Base-by-base conservation (phyloP, 495 filamentous ascomycete genomes). In the Usnea hakonensis region DNA sequence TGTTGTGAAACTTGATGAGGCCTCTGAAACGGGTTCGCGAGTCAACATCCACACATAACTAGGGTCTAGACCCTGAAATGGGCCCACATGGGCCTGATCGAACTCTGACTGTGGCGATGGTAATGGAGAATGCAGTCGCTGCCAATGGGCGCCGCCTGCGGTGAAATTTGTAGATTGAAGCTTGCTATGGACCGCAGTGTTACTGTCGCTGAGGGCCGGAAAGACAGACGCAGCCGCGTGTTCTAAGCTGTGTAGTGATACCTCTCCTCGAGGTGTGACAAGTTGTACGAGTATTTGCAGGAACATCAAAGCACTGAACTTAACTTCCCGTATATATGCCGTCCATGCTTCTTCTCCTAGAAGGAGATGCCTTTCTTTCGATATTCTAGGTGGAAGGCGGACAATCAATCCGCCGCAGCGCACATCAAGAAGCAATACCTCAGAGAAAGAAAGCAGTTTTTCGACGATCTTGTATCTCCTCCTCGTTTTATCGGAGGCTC, bases 111-210 rank as follows among this genome's bases (percentile, higher is more conserved):
- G 19, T 21, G 63, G 63, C 17, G 57, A 58, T 17, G 44, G 36
- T 23, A 65, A 53, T 9, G 67, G 28, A 13, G 28, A 46, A 5
- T 30, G 11, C 0, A 85, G 64, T 13, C 82, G 83, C 23, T 77
- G 67, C 62, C 87, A 82, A 57, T 79, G 72, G 1, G 85, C 79
- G 23, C 81, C 78, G 32, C 78, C 77, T 23, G 83, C 69, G 4
- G 76, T 82, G 64, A 87, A 87, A 13, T 74, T 63, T 55, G 78
- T 62, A 41, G 72, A 58, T 1, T 79, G 63, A 23, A 69, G 64
- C 44, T 70, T 54, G 23, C 70, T 72, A 55, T 75, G 71, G 2
- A 55, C 60, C 48, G 36, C 59, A 21, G 36, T 58, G 26, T 55
- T 40, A n/a, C 62, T 36, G 44, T 55, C 36, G 26, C 14, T n/a